These are phyloP conservation scores for Zygoascus hellenicus DNA, from an alignment of 1,139 yeast species.

Conservation along the genomic window DNA sequence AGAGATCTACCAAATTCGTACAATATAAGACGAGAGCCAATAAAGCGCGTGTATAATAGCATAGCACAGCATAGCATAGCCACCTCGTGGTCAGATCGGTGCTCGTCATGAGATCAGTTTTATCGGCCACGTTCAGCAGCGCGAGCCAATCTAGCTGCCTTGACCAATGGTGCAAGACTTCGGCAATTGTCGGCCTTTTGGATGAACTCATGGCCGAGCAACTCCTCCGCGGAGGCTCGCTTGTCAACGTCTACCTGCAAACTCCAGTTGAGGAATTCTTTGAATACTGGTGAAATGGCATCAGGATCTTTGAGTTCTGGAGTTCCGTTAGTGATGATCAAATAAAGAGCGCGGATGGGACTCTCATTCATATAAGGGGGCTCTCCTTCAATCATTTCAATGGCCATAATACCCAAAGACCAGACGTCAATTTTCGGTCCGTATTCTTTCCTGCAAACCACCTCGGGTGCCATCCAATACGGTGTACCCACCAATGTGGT, in stretches of 20 bases:
- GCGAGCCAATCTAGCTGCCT: constrained; percentile 78
- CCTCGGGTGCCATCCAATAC: constrained; percentile 99
- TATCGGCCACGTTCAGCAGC: constrained; percentile 19
- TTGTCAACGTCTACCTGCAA: constrained; percentile 79
- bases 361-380: constrained; percentile 96
- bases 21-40: no score
- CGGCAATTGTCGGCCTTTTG: constrained; percentile 63
- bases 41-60: no score
- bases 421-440: constrained; percentile 97
- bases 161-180: constrained; percentile 83
- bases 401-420: constrained; percentile 96
- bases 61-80: no score
- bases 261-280: constrained; percentile 69
- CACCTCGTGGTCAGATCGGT: no score
- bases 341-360: constrained; percentile 82
- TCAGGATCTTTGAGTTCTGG: constrained; percentile 90
- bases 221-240: constrained; percentile 75
- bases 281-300: constrained; percentile 59
- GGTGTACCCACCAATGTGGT: constrained; percentile 99
- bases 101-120: constrained; percentile 1
- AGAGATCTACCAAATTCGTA: no score
- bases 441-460: constrained; percentile 86
- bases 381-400: constrained; percentile 98
- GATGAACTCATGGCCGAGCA: constrained; percentile 68
- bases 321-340: constrained; percentile 94